Conservation (phyloP, 2,329 filamentous ascomycete genomes). For the Amauroascus verrucosus region DNA sequence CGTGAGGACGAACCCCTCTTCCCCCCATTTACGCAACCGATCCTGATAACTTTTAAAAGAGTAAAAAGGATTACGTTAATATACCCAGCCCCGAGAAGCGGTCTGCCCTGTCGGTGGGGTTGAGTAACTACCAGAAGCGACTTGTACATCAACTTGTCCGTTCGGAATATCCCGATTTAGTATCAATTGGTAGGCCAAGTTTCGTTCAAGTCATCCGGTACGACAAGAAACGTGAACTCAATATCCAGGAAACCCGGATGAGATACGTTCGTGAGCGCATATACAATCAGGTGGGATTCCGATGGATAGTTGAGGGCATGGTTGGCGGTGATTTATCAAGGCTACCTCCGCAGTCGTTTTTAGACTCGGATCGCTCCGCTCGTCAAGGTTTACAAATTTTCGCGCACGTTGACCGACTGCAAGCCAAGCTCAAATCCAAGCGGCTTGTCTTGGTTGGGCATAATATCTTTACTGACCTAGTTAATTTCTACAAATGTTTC, state of each 20-base stretch:
- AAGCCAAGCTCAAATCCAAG: conserved; percentile 36
- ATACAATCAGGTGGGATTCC: conserved; percentile 32
- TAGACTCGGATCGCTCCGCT: conserved; percentile 18
- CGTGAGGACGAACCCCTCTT: conserved; percentile 3
- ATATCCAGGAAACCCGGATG: conserved; percentile 23
- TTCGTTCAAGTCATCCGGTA: conserved; percentile 36
- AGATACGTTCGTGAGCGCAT: conserved; percentile 24
- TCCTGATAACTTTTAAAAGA: conserved; percentile 6
- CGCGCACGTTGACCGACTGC: conserved; percentile 22
- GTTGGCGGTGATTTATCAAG: conserved; percentile 33
- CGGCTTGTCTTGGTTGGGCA: conserved; percentile 50
- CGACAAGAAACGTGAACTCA: conserved; percentile 29
- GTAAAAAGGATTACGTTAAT: conserved; percentile 36
- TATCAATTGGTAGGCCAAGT: conserved; percentile 28
- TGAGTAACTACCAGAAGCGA: conserved; percentile 53
- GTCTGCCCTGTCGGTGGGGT: conserved; percentile 19
- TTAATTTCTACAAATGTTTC: conserved; percentile 53
- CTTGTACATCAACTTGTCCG: conserved; percentile 58
- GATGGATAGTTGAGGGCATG: conserved; percentile 41
- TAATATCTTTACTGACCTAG: conserved; percentile 53
- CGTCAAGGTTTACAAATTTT: neutral
- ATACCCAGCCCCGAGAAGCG: conserved; percentile 28
- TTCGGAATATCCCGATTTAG: conserved; percentile 44
- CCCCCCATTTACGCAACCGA: neutral
- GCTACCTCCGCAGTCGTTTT: conserved; percentile 28